Conservation (phyloP, 805 yeast species). For the Nakazawaea populi region DNA sequence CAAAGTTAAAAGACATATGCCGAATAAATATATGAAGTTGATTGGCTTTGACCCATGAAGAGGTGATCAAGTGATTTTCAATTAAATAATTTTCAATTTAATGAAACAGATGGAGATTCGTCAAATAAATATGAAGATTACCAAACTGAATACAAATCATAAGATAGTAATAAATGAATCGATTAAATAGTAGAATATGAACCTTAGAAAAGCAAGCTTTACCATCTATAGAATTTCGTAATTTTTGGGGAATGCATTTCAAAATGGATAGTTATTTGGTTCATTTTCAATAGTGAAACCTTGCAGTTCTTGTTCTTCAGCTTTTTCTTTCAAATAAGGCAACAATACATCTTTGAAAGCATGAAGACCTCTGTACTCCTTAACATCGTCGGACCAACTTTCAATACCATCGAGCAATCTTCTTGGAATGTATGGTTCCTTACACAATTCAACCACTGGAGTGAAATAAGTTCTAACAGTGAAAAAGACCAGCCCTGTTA, state of each 20-base stretch:
- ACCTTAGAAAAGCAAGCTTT: no score
- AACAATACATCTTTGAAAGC: conserved; percentile 46
- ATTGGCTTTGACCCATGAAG: neutral
- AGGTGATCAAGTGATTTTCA: no score
- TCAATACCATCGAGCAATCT: conserved; percentile 52
- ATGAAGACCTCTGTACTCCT: conserved; percentile 52
- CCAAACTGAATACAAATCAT: no score
- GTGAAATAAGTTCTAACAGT: conserved; percentile 60
- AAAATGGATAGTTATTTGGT: conserved; percentile 37
- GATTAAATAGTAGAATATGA: neutral
- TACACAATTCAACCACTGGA: conserved; percentile 45
- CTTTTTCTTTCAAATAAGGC: conserved; percentile 47
- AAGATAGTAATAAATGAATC: neutral
- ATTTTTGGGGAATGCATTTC: neutral
- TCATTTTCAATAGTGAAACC: conserved; percentile 37
- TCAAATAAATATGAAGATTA: no score
- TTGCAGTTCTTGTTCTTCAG: conserved; percentile 38
- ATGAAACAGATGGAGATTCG: no score
- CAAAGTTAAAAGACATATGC: neutral
- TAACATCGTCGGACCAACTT: conserved; percentile 57
- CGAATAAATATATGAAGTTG: neutral
- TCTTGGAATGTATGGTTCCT: conserved; percentile 58
- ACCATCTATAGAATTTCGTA: no score
- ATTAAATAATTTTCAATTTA: no score
- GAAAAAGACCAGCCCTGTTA: conserved; percentile 50